Percentiles rank a stretch among this genome's conserved stretches.
Conservation (phyloP, 495 filamentous ascomycete genomes). For the Talaromyces trachyspermus region DNA sequence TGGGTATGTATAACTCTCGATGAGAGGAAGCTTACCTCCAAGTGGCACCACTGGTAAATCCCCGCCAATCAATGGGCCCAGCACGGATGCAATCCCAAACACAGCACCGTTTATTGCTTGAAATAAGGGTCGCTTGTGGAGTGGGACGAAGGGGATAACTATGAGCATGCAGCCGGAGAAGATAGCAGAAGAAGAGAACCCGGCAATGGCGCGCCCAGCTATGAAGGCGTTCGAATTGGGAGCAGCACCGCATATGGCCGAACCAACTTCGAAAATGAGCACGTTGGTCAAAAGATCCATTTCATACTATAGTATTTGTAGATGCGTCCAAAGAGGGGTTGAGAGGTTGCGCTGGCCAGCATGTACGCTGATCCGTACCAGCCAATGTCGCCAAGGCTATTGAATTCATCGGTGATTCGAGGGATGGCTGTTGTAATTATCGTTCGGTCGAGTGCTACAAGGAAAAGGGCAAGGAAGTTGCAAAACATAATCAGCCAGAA, state of each 20-base stretch:
- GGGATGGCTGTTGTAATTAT: constrained; percentile 16
- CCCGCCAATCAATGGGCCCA: constrained; percentile 32
- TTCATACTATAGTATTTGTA: constrained; percentile 40
- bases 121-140: constrained; percentile 47
- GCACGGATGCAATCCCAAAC: constrained; percentile 50
- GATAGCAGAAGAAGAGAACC: constrained; percentile 43
- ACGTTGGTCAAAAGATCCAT: constrained; percentile 42
- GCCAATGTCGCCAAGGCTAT: constrained; percentile 32
- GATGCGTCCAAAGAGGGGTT: constrained; percentile 41
- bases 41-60: constrained; percentile 14
- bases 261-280: constrained; percentile 53
- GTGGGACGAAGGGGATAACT: constrained; percentile 48
- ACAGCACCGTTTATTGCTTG: constrained; percentile 37
- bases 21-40: background rate
- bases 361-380: constrained; percentile 51
- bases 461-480: constrained; percentile 46
- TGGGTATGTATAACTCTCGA: background rate
- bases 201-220: constrained; percentile 49
- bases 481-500: background rate
- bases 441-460: constrained; percentile 43
- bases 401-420: constrained; percentile 20
- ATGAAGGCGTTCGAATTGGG: constrained; percentile 64
- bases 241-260: constrained; percentile 63
- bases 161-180: constrained; percentile 47
- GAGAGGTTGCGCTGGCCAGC: constrained; percentile 38